Evolutionary conservation across 2,329 filamentous ascomycete genomes (phyloP), one percentile per base, ranked within the genome.

Genomic region (Neobulgaria alba): DNA sequence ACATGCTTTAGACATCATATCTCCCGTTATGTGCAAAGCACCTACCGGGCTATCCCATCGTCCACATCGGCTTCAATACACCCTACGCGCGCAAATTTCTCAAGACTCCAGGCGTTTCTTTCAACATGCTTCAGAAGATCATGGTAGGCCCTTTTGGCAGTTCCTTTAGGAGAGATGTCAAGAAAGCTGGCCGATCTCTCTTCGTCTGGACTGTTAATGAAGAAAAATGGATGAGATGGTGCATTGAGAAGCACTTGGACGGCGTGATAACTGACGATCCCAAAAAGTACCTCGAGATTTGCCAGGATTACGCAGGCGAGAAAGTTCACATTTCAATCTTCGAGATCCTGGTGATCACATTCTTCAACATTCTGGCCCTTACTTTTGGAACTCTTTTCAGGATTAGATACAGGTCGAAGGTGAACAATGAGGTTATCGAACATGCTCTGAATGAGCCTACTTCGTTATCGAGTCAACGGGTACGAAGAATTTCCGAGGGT

Each of bases 171-270:
- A 67, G 68, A 10, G 72, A 80, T 40, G 74, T 77, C 18, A 71
- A 71, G 45, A 59, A 64, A 35, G 65, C 67, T 2, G 64, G 69
- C 12, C 72, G 82, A 16, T 71, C 73, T 3, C 66, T 95, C 3
- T 80, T 82, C 53, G 73, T 78, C 0, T 96, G 90, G 90, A 95
- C 89, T 0, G 84, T 95, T 37, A 95, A 96, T 58, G 73, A 82
- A 10, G 73, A 76, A 47, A 68, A 71, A 36, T 75, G 78, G 63
- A 95, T 96, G 89, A 73, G 78, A 53, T 95, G 87, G 86, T 73
- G 77, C 48, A 76, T 94, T 23, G 62, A 69, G 19, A 64, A 73
- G 31, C 53, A 53, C 18, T 65, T 94, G 1, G 85, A 94, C 52
- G 89, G 85, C 1, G 82, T 95, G 3, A 79, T 95, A 39, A 94